Evolutionary conservation across 2,329 filamentous ascomycete genomes (phyloP).

Genomic region (Stagonosporopsis cucurbitacearum): DNA sequence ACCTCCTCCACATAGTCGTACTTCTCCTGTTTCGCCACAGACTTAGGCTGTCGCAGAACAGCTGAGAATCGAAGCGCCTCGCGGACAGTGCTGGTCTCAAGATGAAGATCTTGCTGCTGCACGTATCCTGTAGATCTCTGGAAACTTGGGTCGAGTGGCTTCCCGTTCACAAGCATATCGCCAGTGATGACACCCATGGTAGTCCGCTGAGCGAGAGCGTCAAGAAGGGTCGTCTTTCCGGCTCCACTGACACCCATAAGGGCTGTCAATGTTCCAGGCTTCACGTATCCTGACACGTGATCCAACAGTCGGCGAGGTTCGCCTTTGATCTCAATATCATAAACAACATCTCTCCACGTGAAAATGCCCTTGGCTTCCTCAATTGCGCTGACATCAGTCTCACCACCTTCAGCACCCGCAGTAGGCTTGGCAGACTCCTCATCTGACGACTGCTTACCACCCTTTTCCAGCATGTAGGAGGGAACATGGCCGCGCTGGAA

Average conservation of each 20-base stretch:
- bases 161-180: slow-evolving; percentile 49
- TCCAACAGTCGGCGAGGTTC: slow-evolving; percentile 61
- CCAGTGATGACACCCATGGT: slow-evolving; percentile 49
- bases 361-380: slow-evolving; percentile 52
- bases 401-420: slow-evolving; percentile 38
- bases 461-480: slow-evolving; percentile 45
- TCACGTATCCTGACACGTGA: slow-evolving; percentile 62
- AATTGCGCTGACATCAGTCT: slow-evolving; percentile 49
- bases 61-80: slow-evolving; percentile 47
- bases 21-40: slow-evolving; percentile 64
- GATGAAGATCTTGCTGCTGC: slow-evolving; percentile 51
- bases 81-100: slow-evolving; percentile 48
- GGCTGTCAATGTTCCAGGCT: slow-evolving; percentile 58
- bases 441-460: slow-evolving; percentile 39
- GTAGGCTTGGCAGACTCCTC: slow-evolving; percentile 43
- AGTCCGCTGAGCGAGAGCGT: slow-evolving; percentile 45
- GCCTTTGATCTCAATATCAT: slow-evolving; percentile 49
- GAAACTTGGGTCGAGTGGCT: slow-evolving; percentile 43
- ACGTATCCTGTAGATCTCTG: slow-evolving; percentile 50
- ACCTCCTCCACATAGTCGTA: slow-evolving; percentile 68
- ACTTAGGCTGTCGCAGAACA: slow-evolving; percentile 57
- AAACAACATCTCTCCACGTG: slow-evolving; percentile 45
- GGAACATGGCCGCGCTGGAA: slow-evolving; percentile 60
- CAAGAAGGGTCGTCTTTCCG: slow-evolving; percentile 49
- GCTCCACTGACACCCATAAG: slow-evolving; percentile 49